Evolutionary conservation across 176 grass and related monocot genomes (phyloP), one percentile per base, ranked within the genome.

Genomic region (Metroxylon sagu): DNA sequence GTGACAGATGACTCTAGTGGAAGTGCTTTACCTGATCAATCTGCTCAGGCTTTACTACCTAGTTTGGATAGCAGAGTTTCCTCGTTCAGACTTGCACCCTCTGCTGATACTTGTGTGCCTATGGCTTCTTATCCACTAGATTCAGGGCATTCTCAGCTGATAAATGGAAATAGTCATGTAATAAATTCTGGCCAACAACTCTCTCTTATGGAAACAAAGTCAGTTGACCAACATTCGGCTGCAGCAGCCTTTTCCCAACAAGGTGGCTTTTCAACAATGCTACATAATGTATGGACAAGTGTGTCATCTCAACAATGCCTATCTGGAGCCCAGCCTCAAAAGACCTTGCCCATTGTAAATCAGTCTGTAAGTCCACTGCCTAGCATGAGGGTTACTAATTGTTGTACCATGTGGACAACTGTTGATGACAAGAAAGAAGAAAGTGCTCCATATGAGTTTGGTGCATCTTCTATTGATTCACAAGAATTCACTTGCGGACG

Each of bases 221-320:
- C 78, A 61, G 26, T 68, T 73, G 74, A 67, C 52, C 71, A 56
- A 54, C 64, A 43, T 43, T 43, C 78, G 56, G 68, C 49, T 72
- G 16, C 61, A 50, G 52, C 26, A n/a, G 71, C 71, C 52, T 64
- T 73, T 17, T 63, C 79, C 78, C 81, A 81, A 60, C 81, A 85
- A 72, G 50, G 52, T 52, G 84, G 77, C 55, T 67, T 83, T 50
- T 77, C 83, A 68, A 88, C 80, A 17, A 83, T 88, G 63, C 90
- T 96, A 71, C 81, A 85, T 64, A 87, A 96, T 85, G 83, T 88
- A 57, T 87, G 92, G 83, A 85, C 83, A 69, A 90, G 90, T 61
- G 78, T 96, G 76, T 78, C 87, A 29, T 72, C 80, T 58, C 91
- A 96, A 43, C 35, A 43, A 55, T 81, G 72, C 69, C 57, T 74